Conservation (phyloP, 2,329 filamentous ascomycete genomes). For the Septoria petroselini region DNA sequence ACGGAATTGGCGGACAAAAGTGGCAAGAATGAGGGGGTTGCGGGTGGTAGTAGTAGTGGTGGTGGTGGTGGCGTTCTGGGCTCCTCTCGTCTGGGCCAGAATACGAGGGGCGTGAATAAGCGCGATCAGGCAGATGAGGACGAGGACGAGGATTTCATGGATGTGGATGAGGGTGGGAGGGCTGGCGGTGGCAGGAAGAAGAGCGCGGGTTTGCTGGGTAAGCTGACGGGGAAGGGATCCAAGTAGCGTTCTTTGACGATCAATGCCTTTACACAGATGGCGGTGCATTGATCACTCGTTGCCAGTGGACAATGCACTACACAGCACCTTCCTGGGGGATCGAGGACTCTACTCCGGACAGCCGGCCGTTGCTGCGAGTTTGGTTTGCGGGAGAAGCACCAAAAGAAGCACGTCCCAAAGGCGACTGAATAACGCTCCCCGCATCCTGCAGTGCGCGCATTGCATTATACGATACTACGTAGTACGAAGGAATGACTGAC, state of each 20-base stretch:
- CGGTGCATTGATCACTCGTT: too few species aligned
- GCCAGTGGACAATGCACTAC: too few species aligned
- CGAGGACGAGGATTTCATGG: constrained; percentile 37
- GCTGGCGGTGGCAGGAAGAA: constrained; percentile 22
- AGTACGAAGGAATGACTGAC: constrained; percentile 6
- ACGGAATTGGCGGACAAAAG: constrained; percentile 28
- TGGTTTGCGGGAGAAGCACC: too few species aligned
- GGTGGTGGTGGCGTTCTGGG: constrained; percentile 7
- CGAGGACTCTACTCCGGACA: too few species aligned
- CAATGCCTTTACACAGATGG: too few species aligned
- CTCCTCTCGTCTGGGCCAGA: constrained; percentile 15
- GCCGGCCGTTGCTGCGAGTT: too few species aligned
- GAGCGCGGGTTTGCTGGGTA: constrained; percentile 7
- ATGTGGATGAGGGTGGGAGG: constrained; percentile 31
- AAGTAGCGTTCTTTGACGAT: constrained; percentile 3
- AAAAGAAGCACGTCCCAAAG: too few species aligned
- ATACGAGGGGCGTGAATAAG: constrained; percentile 20
- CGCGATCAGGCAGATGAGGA: constrained; percentile 30
- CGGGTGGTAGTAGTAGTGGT: constrained; percentile 2
- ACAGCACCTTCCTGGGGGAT: too few species aligned
- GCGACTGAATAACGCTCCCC: too few species aligned
- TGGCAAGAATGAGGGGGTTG: constrained; percentile 5
- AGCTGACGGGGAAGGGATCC: constrained; percentile 12
- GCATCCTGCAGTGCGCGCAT: neutral
- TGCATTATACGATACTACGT: constrained; percentile 4